Evolutionary conservation across 2,329 filamentous ascomycete species (phyloP).

Genomic region (Botrytis squamosa): DNA sequence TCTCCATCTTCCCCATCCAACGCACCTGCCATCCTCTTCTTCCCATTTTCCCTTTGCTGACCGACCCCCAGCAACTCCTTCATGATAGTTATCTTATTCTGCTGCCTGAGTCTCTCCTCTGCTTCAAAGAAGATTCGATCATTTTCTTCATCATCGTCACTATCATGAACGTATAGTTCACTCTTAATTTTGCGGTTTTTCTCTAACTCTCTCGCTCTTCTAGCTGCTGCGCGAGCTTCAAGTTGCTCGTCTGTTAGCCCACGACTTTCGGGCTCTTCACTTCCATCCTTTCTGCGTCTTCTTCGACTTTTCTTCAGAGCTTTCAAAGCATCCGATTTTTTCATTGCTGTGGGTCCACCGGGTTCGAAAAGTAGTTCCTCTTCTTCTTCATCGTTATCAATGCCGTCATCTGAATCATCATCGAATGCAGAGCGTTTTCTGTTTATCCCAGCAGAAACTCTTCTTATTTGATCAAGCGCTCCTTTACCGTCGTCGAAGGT

Average conservation of each 20-base stretch:
- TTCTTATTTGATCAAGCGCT: slow-evolving; percentile 76
- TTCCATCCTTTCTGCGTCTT: slow-evolving; percentile 38
- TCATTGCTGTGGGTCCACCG: slow-evolving; percentile 61
- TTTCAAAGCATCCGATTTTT: slow-evolving; percentile 52
- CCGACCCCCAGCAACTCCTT: slow-evolving; percentile 35
- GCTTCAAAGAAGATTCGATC: slow-evolving; percentile 73
- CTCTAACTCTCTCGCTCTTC: slow-evolving; percentile 68
- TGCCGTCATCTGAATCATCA: slow-evolving; percentile 65
- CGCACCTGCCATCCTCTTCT: slow-evolving; percentile 27
- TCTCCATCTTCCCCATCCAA: slow-evolving; percentile 29
- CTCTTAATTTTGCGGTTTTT: slow-evolving; percentile 81
- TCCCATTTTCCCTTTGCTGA: slow-evolving; percentile 25
- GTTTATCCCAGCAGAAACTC: slow-evolving; percentile 53
- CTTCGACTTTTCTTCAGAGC: slow-evolving; percentile 60
- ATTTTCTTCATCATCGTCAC: slow-evolving; percentile 80
- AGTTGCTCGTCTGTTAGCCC: slow-evolving; percentile 61
- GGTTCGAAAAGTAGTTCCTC: slow-evolving; percentile 64
- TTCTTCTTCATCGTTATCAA: slow-evolving; percentile 49
- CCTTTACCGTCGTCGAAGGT: slow-evolving; percentile 67
- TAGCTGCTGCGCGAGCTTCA: slow-evolving; percentile 57
- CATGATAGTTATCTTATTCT: slow-evolving; percentile 39
- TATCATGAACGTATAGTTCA: slow-evolving; percentile 73
- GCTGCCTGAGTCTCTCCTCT: slow-evolving; percentile 66
- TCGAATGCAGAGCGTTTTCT: slow-evolving; percentile 64
- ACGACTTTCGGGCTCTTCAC: slow-evolving; percentile 45